Evolutionary conservation across 441 rosid species (phyloP).

Genomic region (Jatropha podagrica): DNA sequence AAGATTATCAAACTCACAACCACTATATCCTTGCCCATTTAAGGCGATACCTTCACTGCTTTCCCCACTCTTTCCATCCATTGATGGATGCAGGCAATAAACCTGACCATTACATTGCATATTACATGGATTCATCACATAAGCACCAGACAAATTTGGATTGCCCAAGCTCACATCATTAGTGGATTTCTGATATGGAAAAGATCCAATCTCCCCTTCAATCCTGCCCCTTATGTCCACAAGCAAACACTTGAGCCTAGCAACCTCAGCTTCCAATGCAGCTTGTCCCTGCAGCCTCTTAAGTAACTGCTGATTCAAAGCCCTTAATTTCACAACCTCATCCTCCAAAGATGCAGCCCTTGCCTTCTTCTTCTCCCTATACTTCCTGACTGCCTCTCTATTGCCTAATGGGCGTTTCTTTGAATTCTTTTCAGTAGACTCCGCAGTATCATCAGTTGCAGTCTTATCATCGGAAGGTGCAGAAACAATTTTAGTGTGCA

Average conservation of each 20-base stretch:
- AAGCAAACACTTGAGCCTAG: conserved; percentile 95
- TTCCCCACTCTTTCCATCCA: conserved; percentile 42
- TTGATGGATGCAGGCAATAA: conserved; percentile 55
- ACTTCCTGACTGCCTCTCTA: conserved; percentile 89
- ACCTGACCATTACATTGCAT: conserved; percentile 65
- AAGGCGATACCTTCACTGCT: conserved; percentile 43
- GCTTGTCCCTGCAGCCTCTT: conserved; percentile 90
- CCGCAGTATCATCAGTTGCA: conserved; percentile 72
- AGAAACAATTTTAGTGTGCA: conserved; percentile 86
- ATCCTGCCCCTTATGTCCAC: conserved; percentile 94
- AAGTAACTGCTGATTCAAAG: conserved; percentile 78
- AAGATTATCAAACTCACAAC: conserved; percentile 67
- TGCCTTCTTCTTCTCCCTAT: conserved; percentile 97
- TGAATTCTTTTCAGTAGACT: conserved; percentile 54
- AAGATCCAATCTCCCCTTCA: conserved; percentile 95
- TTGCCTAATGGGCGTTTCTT: conserved; percentile 82
- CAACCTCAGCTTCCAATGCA: conserved; percentile 81
- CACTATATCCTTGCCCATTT: conserved; percentile 49
- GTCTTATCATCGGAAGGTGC: conserved; percentile 63
- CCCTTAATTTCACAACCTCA: conserved; percentile 67
- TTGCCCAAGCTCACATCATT: conserved; percentile 40
- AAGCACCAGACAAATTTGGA: conserved; percentile 40
- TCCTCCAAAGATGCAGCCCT: conserved; percentile 90
- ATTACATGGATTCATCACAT: conserved; percentile 82
- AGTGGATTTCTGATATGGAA: conserved; percentile 81